Percentiles rank a stretch among this genome's conserved stretches.
phyloP scores from a whole-genome alignment of 2,329 filamentous ascomycete genomes.

The Lasiodiplodia sp. region DNA sequence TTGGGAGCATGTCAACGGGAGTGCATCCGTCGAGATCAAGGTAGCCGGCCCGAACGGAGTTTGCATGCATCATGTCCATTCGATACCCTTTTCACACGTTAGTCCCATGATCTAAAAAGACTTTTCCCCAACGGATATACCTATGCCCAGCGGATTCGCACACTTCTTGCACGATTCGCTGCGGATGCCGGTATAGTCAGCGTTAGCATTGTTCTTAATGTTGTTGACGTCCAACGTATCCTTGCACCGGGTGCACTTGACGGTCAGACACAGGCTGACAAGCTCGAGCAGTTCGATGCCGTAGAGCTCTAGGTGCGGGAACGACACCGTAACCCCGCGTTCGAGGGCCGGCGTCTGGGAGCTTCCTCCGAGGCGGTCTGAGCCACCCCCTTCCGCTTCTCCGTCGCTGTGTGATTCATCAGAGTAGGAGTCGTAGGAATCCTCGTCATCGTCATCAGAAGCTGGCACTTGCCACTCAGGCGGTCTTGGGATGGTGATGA shows the following conservation, averaged over 20 bases:
- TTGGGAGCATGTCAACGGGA: conserved; percentile 77
- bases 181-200: conserved; percentile 49
- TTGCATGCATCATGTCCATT: conserved; percentile 74
- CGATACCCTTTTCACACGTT: conserved; percentile 49
- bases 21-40: conserved; percentile 78
- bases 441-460: conserved; percentile 42
- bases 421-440: conserved; percentile 47
- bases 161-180: conserved; percentile 64
- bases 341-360: conserved; percentile 58
- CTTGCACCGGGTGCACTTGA: conserved; percentile 83
- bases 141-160: conserved; percentile 56
- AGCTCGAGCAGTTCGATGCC: conserved; percentile 79
- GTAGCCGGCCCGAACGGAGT: conserved; percentile 79
- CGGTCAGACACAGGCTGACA: conserved; percentile 68
- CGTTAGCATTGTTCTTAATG: conserved; percentile 63
- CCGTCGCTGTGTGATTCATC: conserved; percentile 58
- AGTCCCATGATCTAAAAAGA: conserved; percentile 22
- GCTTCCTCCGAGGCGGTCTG: conserved; percentile 38
- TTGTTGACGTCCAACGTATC: conserved; percentile 73
- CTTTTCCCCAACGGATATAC: conserved; percentile 36
- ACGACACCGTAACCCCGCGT: conserved; percentile 77
- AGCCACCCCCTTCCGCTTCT: conserved; percentile 46
- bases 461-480: conserved; percentile 70
- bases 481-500: conserved; percentile 76
- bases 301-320: conserved; percentile 78